Evolutionary conservation across 192 early-diverging fungal species (phyloP), one percentile per base, ranked within the genome.

Genomic region (Thoreauomyces humboldtii): DNA sequence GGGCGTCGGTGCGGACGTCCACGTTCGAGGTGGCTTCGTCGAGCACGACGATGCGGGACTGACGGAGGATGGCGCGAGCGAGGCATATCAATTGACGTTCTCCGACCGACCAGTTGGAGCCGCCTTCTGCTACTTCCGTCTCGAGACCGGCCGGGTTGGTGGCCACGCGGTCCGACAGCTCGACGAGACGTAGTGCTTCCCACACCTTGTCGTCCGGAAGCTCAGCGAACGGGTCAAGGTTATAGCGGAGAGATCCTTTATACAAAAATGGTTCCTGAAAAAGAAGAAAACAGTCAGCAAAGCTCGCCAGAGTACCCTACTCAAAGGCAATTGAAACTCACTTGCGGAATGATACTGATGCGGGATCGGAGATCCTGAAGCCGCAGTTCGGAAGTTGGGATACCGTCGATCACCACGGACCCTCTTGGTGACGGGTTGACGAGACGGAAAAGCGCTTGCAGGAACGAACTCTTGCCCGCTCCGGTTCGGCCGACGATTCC

Each of bases 401-500:
- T 62, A 12, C 82, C 86, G 59, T 92, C 92, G 50, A 92, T 84
- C 27, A 56, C 46, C 38, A 94, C 78, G 21, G 69, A 81, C 7
- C 80, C 76, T 47, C 60, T 19, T 4, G 77, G 59, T 22, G 69
- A 28, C 0, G 85, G 86, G 66, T 91, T 86, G 14, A 79, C 80
- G 21, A 92, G 60, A n/a, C 92, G 81, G 69, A 94, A 92, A 22
- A 92, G 69, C 0, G 88, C 75, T 47, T 74, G 60, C 25, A 91
- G 72, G 51, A 91, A 73, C 63, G 78, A 84, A 7, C 74, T 77
- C 43, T 90, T 91, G 4, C 89, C 88, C 14, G 89, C 88, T 4
- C 92, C 92, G 4, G 92, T 92, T 2, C 94, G 78, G 27, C 94
- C 94, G 29, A 94, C 88, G 19, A 96, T 81, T 7, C 87, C 94